Conservation (phyloP, 1,139 yeast species). For the Debaryomyces sp. region DNA sequence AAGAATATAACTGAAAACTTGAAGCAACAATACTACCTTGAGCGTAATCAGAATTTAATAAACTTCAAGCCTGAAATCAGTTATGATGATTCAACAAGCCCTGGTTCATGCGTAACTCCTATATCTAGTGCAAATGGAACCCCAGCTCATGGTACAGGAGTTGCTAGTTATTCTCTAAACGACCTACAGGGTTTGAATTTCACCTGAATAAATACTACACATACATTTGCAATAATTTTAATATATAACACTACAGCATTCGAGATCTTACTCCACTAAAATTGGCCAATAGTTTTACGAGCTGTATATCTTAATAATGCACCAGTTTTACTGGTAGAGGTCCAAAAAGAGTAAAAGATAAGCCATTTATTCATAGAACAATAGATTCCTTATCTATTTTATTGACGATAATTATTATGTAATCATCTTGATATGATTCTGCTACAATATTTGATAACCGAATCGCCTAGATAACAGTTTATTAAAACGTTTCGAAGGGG, state of each 20-base stretch:
- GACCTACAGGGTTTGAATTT: conserved; percentile 2
- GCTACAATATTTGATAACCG: background rate
- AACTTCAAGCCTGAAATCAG: background rate
- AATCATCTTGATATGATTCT: background rate
- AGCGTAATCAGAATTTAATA: background rate
- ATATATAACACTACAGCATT: background rate
- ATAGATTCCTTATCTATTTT: background rate
- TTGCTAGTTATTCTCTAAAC: background rate
- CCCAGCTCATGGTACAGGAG: background rate
- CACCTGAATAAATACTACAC: background rate
- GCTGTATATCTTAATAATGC: background rate
- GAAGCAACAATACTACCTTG: background rate
- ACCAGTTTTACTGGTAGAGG: background rate
- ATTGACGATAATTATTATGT: background rate
- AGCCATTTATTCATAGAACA: background rate
- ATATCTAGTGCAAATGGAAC: background rate
- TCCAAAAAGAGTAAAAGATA: background rate
- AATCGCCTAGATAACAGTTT: background rate
- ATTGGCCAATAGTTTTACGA: background rate
- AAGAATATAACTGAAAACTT: conserved; percentile 7
- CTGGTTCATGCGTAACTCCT: background rate
- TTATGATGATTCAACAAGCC: background rate
- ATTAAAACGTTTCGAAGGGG: background rate
- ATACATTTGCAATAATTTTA: background rate
- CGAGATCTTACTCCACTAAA: background rate